Base-by-base conservation (phyloP, 1,139 yeast species). In the Arxiozyma bovina region DNA sequence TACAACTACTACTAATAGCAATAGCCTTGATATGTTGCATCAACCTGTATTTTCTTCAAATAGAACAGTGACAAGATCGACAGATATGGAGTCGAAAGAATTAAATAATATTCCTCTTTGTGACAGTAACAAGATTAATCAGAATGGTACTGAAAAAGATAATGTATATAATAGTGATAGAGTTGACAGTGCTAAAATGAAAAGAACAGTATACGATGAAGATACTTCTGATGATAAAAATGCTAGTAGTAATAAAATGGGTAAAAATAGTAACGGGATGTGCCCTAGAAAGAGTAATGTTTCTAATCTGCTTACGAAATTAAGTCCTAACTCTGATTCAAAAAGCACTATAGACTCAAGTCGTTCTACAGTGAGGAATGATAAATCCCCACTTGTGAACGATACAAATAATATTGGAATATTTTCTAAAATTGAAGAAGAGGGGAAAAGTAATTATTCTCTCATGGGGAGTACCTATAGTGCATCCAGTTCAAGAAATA, bases 401-500 rank as follows among this genome's bases (percentile, higher is more conserved):
- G 40, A 34, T 34, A 15, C 21, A n/a, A 25, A 40, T 25, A 44
- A 44, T n/a, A 25, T 27, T 44, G 47, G 47, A n/a, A 25, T 20
- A n/a, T 44, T 25, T 30, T 40, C 38, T 6, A 7, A 21, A 15
- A 46, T 20, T 18, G 22, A 11, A 5, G 22, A 22, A 18, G 48
- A 45, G 34, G 38, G n/a, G 30, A 44, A 22, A 22, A 15, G n/a
- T 15, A 5, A 17, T 15, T 4, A 9, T 44, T 38, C 17, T 12
- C 12, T 4, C 18, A 23, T n/a, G 38, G 25, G 12, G n/a, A 18
- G 9, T 4, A n/a, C 40, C 21, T 21, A 17, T 17, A 46, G 42
- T 46, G 23, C 40, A 8, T 34, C 49, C 22, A 22, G 40, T 48
- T 34, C 57, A 50, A 30, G 55, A 50, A 53, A 43, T n/a, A 52